These are phyloP conservation scores for Boletales sp. DNA, from an alignment of 768 basidiomycete species.

Conservation along the genomic window DNA sequence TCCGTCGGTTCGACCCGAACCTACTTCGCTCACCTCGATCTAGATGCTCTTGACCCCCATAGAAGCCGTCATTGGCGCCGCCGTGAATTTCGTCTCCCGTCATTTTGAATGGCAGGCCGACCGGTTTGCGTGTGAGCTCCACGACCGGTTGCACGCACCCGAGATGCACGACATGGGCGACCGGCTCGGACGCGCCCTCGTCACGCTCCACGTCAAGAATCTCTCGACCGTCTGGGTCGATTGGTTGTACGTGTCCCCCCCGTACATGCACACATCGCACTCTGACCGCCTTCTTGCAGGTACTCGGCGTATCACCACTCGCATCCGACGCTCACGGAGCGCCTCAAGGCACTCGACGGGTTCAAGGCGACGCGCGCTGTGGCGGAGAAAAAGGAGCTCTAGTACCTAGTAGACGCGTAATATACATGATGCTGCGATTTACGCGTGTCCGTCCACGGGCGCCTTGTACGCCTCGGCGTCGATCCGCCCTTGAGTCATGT, in stretches of 20 bases:
- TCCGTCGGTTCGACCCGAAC: not conserved
- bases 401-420: not conserved
- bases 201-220: slow-evolving; percentile 88
- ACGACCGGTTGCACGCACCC: slow-evolving; percentile 39
- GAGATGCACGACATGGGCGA: slow-evolving; percentile 85
- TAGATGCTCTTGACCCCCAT: slow-evolving; percentile 80
- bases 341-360: slow-evolving; percentile 76
- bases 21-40: not conserved
- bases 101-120: slow-evolving; percentile 94
- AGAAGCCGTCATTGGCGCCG: slow-evolving; percentile 67
- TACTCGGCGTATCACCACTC: slow-evolving; percentile 97
- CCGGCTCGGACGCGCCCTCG: slow-evolving; percentile 75
- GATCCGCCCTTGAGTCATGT: slow-evolving; percentile 60
- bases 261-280: too few relatives aligned
- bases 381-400: slow-evolving; percentile 27
- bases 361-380: slow-evolving; percentile 44
- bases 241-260: slow-evolving; percentile 56
- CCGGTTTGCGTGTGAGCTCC: slow-evolving; percentile 74
- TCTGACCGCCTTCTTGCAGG: slow-evolving; percentile 29
- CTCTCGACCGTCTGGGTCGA: slow-evolving; percentile 92
- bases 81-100: slow-evolving; percentile 79
- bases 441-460: too few relatives aligned
- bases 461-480: slow-evolving; percentile 41
- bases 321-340: slow-evolving; percentile 91
- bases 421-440: too few relatives aligned